Evolutionary conservation across 345 rosid genomes (phyloP).

Genomic region (Rhizophora mangle): DNA sequence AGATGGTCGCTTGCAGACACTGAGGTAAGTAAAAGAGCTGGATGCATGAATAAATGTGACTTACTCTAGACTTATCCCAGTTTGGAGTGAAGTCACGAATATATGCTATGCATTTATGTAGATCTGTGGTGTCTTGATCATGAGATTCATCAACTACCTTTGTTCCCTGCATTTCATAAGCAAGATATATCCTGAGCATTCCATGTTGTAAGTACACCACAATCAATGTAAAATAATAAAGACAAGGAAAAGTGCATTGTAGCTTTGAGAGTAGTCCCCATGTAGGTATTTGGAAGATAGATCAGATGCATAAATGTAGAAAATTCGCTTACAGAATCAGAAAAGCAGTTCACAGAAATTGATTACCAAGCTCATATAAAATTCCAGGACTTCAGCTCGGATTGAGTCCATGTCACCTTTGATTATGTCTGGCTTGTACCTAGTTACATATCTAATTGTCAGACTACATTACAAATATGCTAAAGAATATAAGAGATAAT

Average conservation of each 20-base stretch:
- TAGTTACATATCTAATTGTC: constrained; percentile 19
- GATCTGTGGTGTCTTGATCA: constrained; percentile 96
- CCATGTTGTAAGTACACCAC: not conserved
- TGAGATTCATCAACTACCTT: constrained; percentile 67
- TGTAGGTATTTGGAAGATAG: not conserved
- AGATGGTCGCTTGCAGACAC: not conserved
- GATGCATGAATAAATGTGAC: constrained; percentile 19
- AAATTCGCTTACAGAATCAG: not conserved
- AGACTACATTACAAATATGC: no score
- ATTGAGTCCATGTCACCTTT: constrained; percentile 98
- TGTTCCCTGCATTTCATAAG: constrained; percentile 61
- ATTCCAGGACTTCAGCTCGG: constrained; percentile 56
- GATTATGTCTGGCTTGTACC: constrained; percentile 78
- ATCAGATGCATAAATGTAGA: not conserved
- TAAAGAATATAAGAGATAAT: not conserved
- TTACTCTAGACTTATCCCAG: constrained; percentile 50
- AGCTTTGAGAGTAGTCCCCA: not conserved
- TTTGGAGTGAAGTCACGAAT: constrained; percentile 45
- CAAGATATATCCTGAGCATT: constrained; percentile 14
- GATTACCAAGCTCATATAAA: constrained; percentile 59
- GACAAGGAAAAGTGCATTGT: no score
- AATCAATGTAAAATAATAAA: not conserved
- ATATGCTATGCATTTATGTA: constrained; percentile 69
- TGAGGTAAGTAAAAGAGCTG: not conserved
- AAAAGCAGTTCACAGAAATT: not conserved